Conservation (phyloP, 2,329 filamentous ascomycete genomes). For the Cladophialophora chaetospira region DNA sequence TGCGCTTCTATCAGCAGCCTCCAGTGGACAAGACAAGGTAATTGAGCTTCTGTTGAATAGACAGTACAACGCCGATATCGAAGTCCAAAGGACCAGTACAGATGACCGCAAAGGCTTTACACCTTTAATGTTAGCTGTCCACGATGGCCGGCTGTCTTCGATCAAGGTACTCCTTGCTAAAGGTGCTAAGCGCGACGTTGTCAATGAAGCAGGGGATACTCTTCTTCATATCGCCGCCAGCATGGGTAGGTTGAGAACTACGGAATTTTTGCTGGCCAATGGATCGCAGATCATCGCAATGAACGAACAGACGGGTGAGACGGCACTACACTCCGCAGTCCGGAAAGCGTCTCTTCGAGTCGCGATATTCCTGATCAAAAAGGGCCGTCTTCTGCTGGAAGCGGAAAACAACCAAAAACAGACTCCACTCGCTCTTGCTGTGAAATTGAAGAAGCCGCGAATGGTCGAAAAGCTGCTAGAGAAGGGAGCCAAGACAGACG, state of each 20-base stretch:
- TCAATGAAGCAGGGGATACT: neutral
- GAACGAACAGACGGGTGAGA: neutral
- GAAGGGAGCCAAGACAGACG: conserved; percentile 5
- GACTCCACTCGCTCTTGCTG: conserved; percentile 16
- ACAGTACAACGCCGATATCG: neutral
- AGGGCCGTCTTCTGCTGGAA: neutral
- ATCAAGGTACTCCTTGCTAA: neutral
- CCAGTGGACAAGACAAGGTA: neutral
- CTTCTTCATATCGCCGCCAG: neutral
- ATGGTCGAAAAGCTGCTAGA: conserved; percentile 2
- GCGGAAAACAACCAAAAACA: neutral
- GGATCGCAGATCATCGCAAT: neutral
- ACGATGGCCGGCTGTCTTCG: neutral
- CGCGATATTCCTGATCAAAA: neutral
- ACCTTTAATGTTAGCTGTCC: conserved; percentile 1
- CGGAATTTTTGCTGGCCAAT: neutral
- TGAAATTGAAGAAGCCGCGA: neutral
- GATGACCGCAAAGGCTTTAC: conserved; percentile 1
- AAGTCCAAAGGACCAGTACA: neutral
- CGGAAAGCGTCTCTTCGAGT: neutral
- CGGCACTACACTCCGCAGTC: neutral
- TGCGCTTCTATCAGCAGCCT: neutral
- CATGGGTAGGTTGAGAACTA: neutral
- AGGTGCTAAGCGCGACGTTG: neutral
- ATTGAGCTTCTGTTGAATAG: neutral